phyloP scores from a whole-genome alignment of 116 monocot species.

The Trichopus zeylanicus region DNA sequence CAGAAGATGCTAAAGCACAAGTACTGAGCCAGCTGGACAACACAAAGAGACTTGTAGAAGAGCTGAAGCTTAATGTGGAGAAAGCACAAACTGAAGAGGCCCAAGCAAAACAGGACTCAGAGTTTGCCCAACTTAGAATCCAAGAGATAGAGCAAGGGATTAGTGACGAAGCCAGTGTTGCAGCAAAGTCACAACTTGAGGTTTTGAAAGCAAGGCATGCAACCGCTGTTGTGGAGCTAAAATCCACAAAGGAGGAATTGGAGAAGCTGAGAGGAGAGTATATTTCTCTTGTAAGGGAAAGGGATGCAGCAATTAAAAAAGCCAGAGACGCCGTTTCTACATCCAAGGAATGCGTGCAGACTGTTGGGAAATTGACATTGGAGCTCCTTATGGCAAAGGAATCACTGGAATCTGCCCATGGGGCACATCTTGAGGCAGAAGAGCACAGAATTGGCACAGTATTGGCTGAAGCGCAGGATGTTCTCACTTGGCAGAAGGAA shows the following conservation, averaged over 20 bases:
- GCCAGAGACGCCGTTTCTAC: slow-evolving; percentile 43
- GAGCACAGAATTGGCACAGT: slow-evolving; percentile 56
- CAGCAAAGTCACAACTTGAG: slow-evolving; percentile 57
- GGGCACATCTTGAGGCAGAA: slow-evolving; percentile 68
- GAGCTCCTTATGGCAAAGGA: slow-evolving; percentile 58
- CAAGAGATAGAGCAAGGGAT: slow-evolving; percentile 76
- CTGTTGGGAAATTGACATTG: slow-evolving; percentile 53
- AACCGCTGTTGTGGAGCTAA: slow-evolving; percentile 42
- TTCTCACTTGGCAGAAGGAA: slow-evolving; percentile 58
- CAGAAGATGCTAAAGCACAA: slow-evolving; percentile 44
- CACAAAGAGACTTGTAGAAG: slow-evolving; percentile 52
- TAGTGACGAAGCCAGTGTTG: slow-evolving; percentile 43
- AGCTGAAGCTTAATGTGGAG: slow-evolving; percentile 68
- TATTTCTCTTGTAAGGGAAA: slow-evolving; percentile 35
- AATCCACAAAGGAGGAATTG: slow-evolving; percentile 43
- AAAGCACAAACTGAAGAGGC: slow-evolving; percentile 56
- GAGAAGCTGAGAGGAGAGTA: slow-evolving; percentile 27
- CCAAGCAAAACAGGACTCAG: slow-evolving; percentile 76
- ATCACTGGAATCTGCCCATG: slow-evolving; percentile 45
- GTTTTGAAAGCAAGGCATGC: slow-evolving; percentile 50
- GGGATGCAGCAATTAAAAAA: slow-evolving; percentile 27
- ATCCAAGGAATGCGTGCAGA: slow-evolving; percentile 55
- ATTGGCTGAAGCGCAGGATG: slow-evolving; percentile 64
- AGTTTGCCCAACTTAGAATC: slow-evolving; percentile 57
- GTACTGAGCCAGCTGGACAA: slow-evolving; percentile 43